Base-by-base conservation (phyloP, 1,139 yeast species). In the Taphrina populina region DNA sequence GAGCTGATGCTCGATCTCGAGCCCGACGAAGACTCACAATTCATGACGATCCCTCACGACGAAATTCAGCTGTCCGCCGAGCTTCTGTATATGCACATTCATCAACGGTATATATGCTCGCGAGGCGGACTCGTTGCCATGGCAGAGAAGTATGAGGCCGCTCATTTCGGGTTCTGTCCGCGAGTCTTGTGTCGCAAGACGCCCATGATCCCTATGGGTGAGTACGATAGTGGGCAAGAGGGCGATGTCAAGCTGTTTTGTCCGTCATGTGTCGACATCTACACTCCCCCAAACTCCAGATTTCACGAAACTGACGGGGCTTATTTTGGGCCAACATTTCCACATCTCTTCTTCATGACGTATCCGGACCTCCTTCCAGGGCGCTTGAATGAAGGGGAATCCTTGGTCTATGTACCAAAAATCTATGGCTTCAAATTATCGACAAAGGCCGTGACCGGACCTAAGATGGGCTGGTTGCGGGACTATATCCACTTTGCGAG, bases 401-500 rank as follows among this genome's bases (percentile, higher is more conserved):
- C n/a, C n/a, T n/a, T n/a, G n/a, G 21, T 58, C 20, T 59, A 59
- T 26, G 45, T 39, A 21, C 61, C 61, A 11, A 36, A 83, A 66
- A 77, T 90, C 53, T 94, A 87, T 72, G 98, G 99, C 0, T 92
- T 94, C 72, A 80, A 79, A 62, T 76, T 92, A 36, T 81, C 85
- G 64, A 95, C 86, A 66, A 67, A 73, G 57, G 84, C 95, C 55
- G 73, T 78, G 19, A 78, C 86, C 47, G 98, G 99, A 0, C 94
- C 95, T 10, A 76, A 97, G 64, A 92, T 92, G 98, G 80, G 79
- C 65, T 92, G 99, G 99, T 74, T 92, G 60, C 79, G 97, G 13
- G 19, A 17, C 10, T 43, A 11, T 17, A 21, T 43, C 8, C 35
- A 24, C n/a, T n/a, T n/a, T n/a, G n/a, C n/a, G n/a, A n/a, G n/a